A percentile compares a stretch with the other conserved stretches of the same genome.
Evolutionary conservation across 2,329 filamentous ascomycete species (phyloP).

Genomic region (Boeremia lycopersici): DNA sequence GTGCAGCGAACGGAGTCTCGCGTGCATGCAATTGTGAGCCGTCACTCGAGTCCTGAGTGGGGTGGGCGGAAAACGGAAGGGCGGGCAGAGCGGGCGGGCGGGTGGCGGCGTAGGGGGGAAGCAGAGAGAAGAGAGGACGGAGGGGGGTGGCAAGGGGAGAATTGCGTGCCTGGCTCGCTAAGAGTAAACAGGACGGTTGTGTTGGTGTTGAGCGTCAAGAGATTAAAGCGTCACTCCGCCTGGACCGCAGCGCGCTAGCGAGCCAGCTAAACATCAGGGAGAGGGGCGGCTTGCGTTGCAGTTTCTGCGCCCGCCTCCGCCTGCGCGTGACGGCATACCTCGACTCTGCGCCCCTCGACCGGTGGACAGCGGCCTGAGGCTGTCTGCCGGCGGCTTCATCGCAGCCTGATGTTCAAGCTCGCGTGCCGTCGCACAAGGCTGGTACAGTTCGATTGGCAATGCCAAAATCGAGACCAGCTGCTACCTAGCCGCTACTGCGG

Average conservation of each 20-base stretch:
- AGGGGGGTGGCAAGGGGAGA: conserved; percentile 11
- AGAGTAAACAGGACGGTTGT: conserved; percentile 18
- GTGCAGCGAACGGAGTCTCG: conserved; percentile 26
- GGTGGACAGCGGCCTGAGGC: conserved; percentile 3
- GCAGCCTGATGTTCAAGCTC: conserved; percentile 12
- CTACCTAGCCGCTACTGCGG: conserved; percentile 9
- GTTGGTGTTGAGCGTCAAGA: conserved; percentile 26
- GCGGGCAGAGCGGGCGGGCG: conserved; percentile 11
- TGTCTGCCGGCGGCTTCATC: background rate
- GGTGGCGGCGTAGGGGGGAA: conserved; percentile 3
- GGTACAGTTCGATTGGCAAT: background rate
- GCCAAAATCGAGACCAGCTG: conserved; percentile 6
- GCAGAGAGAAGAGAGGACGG: background rate
- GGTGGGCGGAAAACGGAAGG: conserved; percentile 25
- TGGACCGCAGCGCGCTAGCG: conserved; percentile 10
- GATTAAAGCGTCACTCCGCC: conserved; percentile 10
- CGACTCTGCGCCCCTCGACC: conserved; percentile 1
- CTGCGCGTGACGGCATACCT: conserved; percentile 2
- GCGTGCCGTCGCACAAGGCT: conserved; percentile 28
- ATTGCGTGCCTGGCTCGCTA: conserved; percentile 30
- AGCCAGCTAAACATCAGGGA: conserved; percentile 5
- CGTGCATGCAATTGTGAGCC: conserved; percentile 44
- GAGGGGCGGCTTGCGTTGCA: conserved; percentile 20
- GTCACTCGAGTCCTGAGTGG: conserved; percentile 34
- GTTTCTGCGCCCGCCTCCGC: conserved; percentile 21